Base-by-base conservation (phyloP, 208 protist genomes). In the Crithidia bombi region DNA sequence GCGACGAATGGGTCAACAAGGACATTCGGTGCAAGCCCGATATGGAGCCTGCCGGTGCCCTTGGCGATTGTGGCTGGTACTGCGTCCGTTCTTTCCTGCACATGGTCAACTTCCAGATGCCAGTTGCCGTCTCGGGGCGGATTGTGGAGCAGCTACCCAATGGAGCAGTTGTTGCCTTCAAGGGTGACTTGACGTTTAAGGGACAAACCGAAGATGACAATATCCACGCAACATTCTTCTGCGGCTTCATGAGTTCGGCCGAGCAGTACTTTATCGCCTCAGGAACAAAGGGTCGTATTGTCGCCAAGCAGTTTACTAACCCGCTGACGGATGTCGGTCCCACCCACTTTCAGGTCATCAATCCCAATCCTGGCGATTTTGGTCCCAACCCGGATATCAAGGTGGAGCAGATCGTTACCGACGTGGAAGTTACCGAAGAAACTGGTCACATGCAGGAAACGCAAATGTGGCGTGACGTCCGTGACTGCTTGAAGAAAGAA, bases 11-110 rank as follows among this genome's bases (percentile, higher is more conserved):
- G 25, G 25, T 81, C 26, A 7, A 32, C 7, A 71, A 58, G 21
- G 73, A 87, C 41, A 89, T 89, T 50, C 81, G 78, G 21, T 41
- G 80, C 65, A 69, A 85, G 33, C 67, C 84, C 3, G 21, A 39
- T 9, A 51, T 87, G 38, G 82, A 89, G 59, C 82, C 84, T 11
- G 70, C 75, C 9, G 86, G 81, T n/a, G 78, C 75, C 0, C 76
- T 92, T 19, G 87, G 84, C 19, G 87, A 92, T 63, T 23, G 83
- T 32, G 82, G 81, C n/a, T 92, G 84, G 87, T 86, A 89, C 64
- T 69, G 55, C 38, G 75, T 86, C 41, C 77, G 82, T 35, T 76
- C 59, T 4, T 74, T 87, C 38, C 63, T 91, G 52, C 86, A 91
- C 39, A 46, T 91, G 25, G 72, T 92, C 52, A 47, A 79, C 54